These are phyloP conservation scores for Pichia exigua DNA, from an alignment of 805 yeast genomes.

Conservation along the genomic window DNA sequence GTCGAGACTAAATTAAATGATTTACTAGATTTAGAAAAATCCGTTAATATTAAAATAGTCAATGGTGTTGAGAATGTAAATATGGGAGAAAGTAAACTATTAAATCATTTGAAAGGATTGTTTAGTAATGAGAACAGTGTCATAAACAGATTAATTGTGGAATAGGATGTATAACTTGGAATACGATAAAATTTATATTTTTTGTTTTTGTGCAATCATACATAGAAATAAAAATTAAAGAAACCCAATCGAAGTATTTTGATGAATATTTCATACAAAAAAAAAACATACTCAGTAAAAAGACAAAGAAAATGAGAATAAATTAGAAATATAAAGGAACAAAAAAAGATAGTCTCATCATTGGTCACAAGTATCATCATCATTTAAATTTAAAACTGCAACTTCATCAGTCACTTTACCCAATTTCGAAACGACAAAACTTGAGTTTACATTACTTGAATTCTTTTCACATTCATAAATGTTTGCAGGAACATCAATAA, in stretches of 20 bases:
- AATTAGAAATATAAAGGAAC: too few species aligned
- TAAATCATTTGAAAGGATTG: not conserved
- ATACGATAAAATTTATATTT: too few species aligned
- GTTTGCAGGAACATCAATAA: constrained; percentile 13
- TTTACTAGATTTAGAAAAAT: constrained; percentile 1
- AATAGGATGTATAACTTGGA: not conserved
- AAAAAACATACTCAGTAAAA: too few species aligned
- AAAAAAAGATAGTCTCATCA: not conserved
- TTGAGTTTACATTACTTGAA: not conserved
- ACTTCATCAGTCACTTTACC: constrained; percentile 1
- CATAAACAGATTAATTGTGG: constrained; percentile 2
- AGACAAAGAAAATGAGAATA: too few species aligned
- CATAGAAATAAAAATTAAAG: not conserved
- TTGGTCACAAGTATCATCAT: not conserved
- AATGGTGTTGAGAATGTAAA: not conserved
- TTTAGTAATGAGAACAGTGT: constrained; percentile 3
- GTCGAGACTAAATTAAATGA: constrained; percentile 1
- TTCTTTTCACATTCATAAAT: constrained; percentile 3
- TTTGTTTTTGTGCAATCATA: too few species aligned
- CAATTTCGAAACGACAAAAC: not conserved
- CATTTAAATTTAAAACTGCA: constrained; percentile 5
- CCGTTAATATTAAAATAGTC: not conserved
- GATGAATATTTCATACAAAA: not conserved
- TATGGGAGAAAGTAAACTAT: not conserved
- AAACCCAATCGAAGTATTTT: too few species aligned